Evolutionary conservation across 352 stramenopile genomes (phyloP), one percentile per base, ranked within the genome.

Genomic region (Phytophthora niederhauseri): DNA sequence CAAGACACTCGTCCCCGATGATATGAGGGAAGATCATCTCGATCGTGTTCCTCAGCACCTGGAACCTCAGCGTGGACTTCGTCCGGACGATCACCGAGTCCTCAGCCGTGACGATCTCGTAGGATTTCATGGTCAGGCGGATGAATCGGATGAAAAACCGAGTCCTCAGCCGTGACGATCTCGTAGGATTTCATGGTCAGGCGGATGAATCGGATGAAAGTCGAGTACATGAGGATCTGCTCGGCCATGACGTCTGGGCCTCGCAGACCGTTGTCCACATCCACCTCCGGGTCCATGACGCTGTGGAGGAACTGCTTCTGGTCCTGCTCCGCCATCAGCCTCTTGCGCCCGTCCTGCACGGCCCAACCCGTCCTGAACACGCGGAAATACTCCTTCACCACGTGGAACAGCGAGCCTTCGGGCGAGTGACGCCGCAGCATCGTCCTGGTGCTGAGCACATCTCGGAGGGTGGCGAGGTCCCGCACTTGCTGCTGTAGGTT

Each of bases 1-100:
- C 60, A 22, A 87, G 57, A 31, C 59, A 70, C 26, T 81, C 68
- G 50, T 84, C 68, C 30, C 74, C 63, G 17, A 82, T 54, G 11
- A 83, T 34, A 41, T 87, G 79, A 12, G 78, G 79, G 46, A 84
- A 83, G 28, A 87, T 70, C 8, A 63, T 75, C 2, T 67, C 63
- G 49, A 87, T 80, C 24, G 79, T 84, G 31, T 76, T 78, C 28
- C 68, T 64, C n/a, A 84, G 53, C 28, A 87, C 77, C 67, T 84
- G 74, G 48, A 87, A 85, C 36, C 63, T 66, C 53, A 81, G 51
- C 4, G 55, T 52, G 2, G 64, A 68, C 2, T 57, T 70, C 24
- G 76, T 76, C 5, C 54, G 60, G 46, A 87, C 70, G 5, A 82
- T 30, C n/a, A 87, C 74, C 3, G 57, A 46, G 50, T 85, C 76